These are phyloP conservation scores for Wallacemonas rigidus DNA, from an alignment of 208 protist genomes.

Conservation along the genomic window DNA sequence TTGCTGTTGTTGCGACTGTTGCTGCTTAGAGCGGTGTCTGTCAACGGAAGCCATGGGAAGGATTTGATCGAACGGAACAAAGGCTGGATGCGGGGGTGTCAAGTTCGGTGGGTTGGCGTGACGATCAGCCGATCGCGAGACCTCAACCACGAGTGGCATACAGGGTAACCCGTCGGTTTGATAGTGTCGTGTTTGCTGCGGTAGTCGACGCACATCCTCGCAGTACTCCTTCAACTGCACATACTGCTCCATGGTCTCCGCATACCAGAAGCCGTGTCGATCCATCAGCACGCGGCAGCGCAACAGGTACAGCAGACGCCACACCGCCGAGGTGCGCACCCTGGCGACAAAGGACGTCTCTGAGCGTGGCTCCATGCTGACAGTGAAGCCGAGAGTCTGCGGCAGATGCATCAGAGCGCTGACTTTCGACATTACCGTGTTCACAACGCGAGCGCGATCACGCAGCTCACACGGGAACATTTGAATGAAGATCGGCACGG, in stretches of 20 bases:
- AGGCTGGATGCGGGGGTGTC: constrained; percentile 14
- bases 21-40: constrained; percentile 33
- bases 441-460: constrained; percentile 55
- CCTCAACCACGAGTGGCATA: constrained; percentile 86
- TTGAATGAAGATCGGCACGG: constrained; percentile 65
- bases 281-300: constrained; percentile 84
- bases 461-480: constrained; percentile 85
- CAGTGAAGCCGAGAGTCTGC: constrained; percentile 7
- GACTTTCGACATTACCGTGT: constrained; percentile 51
- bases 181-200: constrained; percentile 70
- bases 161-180: constrained; percentile 75
- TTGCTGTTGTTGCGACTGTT: constrained; percentile 4
- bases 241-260: constrained; percentile 57
- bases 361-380: constrained; percentile 59
- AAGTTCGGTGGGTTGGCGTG: not conserved
- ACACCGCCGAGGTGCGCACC: constrained; percentile 51
- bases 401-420: constrained; percentile 1
- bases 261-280: constrained; percentile 80
- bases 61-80: constrained; percentile 52
- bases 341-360: constrained; percentile 77
- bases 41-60: constrained; percentile 69
- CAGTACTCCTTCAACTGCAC: constrained; percentile 77
- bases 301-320: constrained; percentile 59
- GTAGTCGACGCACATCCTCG: constrained; percentile 62
- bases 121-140: constrained; percentile 42